phyloP scores from a whole-genome alignment of 2,329 filamentous ascomycete species.

The Botrytis aclada region DNA sequence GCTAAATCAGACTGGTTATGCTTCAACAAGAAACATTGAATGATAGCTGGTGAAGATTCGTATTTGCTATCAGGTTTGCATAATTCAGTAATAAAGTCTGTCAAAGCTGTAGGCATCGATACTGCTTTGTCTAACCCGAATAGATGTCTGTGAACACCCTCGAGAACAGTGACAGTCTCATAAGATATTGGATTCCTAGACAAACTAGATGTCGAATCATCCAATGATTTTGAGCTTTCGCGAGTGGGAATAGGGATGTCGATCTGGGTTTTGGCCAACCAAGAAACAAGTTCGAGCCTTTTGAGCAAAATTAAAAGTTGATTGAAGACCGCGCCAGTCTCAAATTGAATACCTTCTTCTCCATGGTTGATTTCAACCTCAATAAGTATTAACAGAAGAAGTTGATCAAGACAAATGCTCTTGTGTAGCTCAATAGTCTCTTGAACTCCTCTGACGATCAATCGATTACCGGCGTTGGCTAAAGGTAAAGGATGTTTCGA shows the following conservation, averaged over 20 bases:
- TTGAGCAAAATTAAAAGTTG: conserved; percentile 68
- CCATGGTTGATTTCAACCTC: conserved; percentile 76
- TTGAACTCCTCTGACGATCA: conserved; percentile 73
- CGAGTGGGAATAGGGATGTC: conserved; percentile 47
- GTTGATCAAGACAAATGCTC: conserved; percentile 74
- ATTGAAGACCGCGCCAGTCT: conserved; percentile 70
- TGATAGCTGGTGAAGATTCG: conserved; percentile 57
- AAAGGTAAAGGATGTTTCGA: conserved; percentile 44
- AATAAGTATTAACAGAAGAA: conserved; percentile 82
- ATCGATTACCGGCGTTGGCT: conserved; percentile 72
- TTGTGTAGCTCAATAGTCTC: conserved; percentile 73
- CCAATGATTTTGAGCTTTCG: conserved; percentile 40
- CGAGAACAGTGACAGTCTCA: conserved; percentile 55
- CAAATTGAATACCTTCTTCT: conserved; percentile 62
- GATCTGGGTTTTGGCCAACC: conserved; percentile 61
- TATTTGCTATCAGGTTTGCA: conserved; percentile 65
- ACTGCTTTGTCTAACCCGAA: conserved; percentile 55
- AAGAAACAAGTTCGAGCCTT: conserved; percentile 70
- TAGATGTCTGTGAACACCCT: conserved; percentile 60
- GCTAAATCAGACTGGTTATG: conserved; percentile 59
- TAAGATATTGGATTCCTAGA: conserved; percentile 45
- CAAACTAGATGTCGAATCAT: conserved; percentile 31
- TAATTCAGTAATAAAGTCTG: conserved; percentile 63
- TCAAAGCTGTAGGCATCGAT: conserved; percentile 57
- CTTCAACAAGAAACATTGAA: conserved; percentile 61